A percentile compares a stretch with the other conserved stretches of the same genome.
phyloP scores from a whole-genome alignment of 164 flowering plant species.

The Kalanchoe fedtschenkoi region DNA sequence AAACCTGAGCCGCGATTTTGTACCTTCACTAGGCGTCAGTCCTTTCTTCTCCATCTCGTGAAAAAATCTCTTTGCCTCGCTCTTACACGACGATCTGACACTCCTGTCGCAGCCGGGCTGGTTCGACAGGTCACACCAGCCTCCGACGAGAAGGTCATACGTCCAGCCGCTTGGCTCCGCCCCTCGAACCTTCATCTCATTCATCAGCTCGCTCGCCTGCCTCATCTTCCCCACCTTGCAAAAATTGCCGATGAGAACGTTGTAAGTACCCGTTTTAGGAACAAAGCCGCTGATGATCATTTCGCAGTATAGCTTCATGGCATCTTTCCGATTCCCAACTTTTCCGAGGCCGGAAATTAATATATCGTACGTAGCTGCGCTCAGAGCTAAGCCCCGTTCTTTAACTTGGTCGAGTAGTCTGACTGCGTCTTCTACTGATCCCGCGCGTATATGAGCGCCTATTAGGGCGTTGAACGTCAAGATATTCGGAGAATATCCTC shows the following conservation, averaged over 20 bases:
- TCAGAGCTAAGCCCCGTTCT: conserved; percentile 40
- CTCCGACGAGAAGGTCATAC: conserved; percentile 65
- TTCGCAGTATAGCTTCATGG: conserved; percentile 65
- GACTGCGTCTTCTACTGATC: conserved; percentile 45
- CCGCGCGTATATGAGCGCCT: conserved; percentile 31
- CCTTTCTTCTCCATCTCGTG: conserved; percentile 55
- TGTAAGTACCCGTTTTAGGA: conserved; percentile 63
- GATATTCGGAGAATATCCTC: conserved; percentile 52
- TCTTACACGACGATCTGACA: conserved; percentile 21
- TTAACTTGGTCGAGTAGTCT: conserved; percentile 47
- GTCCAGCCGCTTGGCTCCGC: conserved; percentile 59
- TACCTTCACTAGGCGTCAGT: conserved; percentile 38
- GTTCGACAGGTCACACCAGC: conserved; percentile 65
- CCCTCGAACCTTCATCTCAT: conserved; percentile 74
- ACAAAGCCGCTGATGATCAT: conserved; percentile 72
- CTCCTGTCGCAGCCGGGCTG: conserved; percentile 27
- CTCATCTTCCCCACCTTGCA: conserved; percentile 58
- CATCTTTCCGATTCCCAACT: conserved; percentile 49
- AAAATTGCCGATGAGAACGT: conserved; percentile 62
- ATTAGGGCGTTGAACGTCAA: conserved; percentile 61
- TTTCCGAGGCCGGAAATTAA: conserved; percentile 66
- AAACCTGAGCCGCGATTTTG: conserved; percentile 32
- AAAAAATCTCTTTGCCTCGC: conserved; percentile 49
- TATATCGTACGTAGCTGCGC: conserved; percentile 49
- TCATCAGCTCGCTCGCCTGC: conserved; percentile 76